Conservation (phyloP, 768 basidiomycete genomes). For the Leccinum olivaceopallidum region DNA sequence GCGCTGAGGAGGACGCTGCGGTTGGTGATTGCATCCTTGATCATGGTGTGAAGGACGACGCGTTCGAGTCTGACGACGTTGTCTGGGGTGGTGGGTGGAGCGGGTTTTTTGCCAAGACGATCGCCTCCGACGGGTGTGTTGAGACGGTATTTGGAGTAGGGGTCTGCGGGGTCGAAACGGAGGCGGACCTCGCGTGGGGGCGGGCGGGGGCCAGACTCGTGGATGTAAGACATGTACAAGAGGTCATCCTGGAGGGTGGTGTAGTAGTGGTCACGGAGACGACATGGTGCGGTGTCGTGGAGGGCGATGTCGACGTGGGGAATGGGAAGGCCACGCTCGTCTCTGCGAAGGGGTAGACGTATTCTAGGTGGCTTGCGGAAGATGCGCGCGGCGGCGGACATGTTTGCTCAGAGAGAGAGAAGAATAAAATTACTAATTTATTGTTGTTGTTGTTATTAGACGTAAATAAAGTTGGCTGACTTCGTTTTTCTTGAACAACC, state of each 20-base stretch:
- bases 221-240: conserved; percentile 93
- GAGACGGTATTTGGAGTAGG: conserved; percentile 77
- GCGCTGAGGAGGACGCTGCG: conserved; percentile 77
- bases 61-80: conserved; percentile 78
- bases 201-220: conserved; percentile 58
- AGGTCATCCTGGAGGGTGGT: conserved; percentile 80
- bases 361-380: conserved; percentile 57
- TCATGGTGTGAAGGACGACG: conserved; percentile 84
- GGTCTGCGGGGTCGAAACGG: conserved; percentile 73
- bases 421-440: background rate
- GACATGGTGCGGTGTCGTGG: conserved; percentile 69
- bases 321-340: conserved; percentile 64
- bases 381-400: conserved; percentile 37
- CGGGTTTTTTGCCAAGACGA: conserved; percentile 63
- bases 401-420: background rate
- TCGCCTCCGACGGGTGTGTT: conserved; percentile 76
- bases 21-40: conserved; percentile 74
- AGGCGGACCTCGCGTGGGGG: conserved; percentile 60
- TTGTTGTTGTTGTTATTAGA: background rate
- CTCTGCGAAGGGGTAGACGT: conserved; percentile 43
- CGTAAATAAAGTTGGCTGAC: conserved; percentile 10
- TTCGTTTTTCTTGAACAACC: conserved; percentile 9
- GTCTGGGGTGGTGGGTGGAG: conserved; percentile 63
- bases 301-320: conserved; percentile 67
- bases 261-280: conserved; percentile 84